Conservation (phyloP, 2,329 filamentous ascomycete species). For the Aspergillus pseudotamarii region DNA sequence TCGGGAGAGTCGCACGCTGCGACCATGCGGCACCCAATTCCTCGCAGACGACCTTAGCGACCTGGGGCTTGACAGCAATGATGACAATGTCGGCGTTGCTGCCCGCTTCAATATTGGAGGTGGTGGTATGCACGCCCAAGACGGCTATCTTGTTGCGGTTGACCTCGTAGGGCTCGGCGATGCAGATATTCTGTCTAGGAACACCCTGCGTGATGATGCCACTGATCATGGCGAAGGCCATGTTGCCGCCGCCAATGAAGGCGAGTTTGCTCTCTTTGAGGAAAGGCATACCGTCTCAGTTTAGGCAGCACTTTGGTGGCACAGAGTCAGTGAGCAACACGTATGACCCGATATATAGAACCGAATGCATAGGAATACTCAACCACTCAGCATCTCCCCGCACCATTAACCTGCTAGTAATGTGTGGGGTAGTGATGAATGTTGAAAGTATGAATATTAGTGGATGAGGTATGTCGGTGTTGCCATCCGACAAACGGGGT, state of each 20-base stretch:
- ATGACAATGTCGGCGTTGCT: slow-evolving; percentile 34
- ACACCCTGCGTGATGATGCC: slow-evolving; percentile 34
- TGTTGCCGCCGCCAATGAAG: slow-evolving; percentile 42
- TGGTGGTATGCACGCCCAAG: slow-evolving; percentile 33
- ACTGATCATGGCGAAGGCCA: slow-evolving; percentile 40
- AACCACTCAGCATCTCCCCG: no score
- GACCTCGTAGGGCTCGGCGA: slow-evolving; percentile 39
- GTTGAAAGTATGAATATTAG: no score
- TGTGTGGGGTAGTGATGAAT: no score
- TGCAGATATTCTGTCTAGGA: slow-evolving; percentile 33
- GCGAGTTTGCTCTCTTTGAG: slow-evolving; percentile 37
- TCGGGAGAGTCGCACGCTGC: slow-evolving; percentile 26
- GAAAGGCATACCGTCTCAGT: slow-evolving; percentile 16
- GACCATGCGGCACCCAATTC: slow-evolving; percentile 34
- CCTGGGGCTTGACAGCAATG: slow-evolving; percentile 39
- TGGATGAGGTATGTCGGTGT: no score
- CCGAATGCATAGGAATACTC: no score
- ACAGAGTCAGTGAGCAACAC: no score
- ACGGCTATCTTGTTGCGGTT: slow-evolving; percentile 38
- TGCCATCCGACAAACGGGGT: no score
- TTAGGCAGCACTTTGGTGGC: no score
- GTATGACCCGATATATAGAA: no score
- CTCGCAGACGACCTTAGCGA: slow-evolving; percentile 35
- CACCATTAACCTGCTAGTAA: no score
- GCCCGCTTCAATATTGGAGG: slow-evolving; percentile 31